Base-by-base conservation (phyloP, 2,329 filamentous ascomycete species). In the Penicillium sp. region DNA sequence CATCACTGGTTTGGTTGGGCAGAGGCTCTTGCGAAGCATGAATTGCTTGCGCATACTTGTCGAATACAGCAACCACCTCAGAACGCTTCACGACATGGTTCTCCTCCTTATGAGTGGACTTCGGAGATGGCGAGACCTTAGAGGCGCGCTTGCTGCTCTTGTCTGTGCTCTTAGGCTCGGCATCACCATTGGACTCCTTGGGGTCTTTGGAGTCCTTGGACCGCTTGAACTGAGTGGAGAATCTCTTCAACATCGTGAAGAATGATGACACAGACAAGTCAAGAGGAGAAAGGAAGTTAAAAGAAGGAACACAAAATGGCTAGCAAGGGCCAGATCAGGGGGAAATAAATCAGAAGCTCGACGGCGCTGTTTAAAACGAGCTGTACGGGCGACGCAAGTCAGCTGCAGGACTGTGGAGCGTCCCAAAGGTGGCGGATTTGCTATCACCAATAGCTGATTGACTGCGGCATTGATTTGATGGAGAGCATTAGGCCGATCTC, bases 1-100 rank as follows among this genome's bases (percentile, higher is more conserved):
- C 82, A 61, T 83, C 77, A 24, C 82, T 82, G 47, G 74, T 77
- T 58, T 84, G 75, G 2, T 73, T 80, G 0, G 84, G 83, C 29
- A 85, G 67, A 9, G 84, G 83, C n/a, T 79, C 71, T 51, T 73
- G 74, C 1, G 81, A 80, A 4, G 80, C 76, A 47, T 75, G 72
- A 45, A 77, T 71, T 10, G 75, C 61, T 55, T 73, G 69, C 19
- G 71, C 70, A 62, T 70, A 75, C 53, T 70, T 66, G 32, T 69
- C 65, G 48, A 76, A 76, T 15, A 66, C 63, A 7, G 62, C 61
- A 22, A 67, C 63, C 8, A 73, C 65, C 53, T 73, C 69, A 28
- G 63, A 62, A n/a, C 68, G 65, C 48, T 68, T 70, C 43, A 68
- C 67, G 41, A 45, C 22, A 12, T 55, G 57, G 28, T 51, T 57